Evolutionary conservation across 805 yeast genomes (phyloP), one percentile per base, ranked within the genome.

Genomic region (Saccharomyces jurei): DNA sequence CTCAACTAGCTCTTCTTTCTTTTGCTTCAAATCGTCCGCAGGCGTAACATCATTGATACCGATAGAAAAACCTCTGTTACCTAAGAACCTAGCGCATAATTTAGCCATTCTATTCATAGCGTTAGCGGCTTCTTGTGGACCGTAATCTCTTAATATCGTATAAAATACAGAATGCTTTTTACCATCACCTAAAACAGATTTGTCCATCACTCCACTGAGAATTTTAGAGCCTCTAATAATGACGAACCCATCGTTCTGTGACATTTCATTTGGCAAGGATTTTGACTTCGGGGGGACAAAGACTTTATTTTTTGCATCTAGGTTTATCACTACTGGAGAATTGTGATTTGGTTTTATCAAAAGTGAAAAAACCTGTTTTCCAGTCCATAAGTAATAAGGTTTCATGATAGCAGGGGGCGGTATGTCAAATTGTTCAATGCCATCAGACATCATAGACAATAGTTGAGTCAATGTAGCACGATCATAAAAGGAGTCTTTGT

Each of bases 31-130:
- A 51, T 86, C 85, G 8, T 69, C 73, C 31, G 95, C 96, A 0
- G 99, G 99, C 1, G 97, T 94, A 46, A 94, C 99, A 73, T 94
- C 99, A 62, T 85, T 86, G 63, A 94, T 91, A 73, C 99, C 99
- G 68, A 94, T 95, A 1, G 97, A 89, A 65, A 94, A 94, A 0
- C 99, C 99, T 54, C 97, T 78, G 66, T 91, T 89, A 57, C 98
- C 99, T 66, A 94, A 76, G 70, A 74, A 94, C 65, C 99, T 78
- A 1, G 99, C 98, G 78, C 98, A 91, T 63, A 95, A 74, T 73
- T 95, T 95, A n/a, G 99, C 97, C 98, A 94, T 91, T 69, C 99
- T 79, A 71, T 95, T 92, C 99, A 94, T 94, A 5, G 98, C 96
- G 27, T 74, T 76, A 2, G 97, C 97, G 1, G 99, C 98, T 63